These are phyloP conservation scores for Petrea volubilis DNA, from an alignment of 257 asterid genomes.

Conservation along the genomic window DNA sequence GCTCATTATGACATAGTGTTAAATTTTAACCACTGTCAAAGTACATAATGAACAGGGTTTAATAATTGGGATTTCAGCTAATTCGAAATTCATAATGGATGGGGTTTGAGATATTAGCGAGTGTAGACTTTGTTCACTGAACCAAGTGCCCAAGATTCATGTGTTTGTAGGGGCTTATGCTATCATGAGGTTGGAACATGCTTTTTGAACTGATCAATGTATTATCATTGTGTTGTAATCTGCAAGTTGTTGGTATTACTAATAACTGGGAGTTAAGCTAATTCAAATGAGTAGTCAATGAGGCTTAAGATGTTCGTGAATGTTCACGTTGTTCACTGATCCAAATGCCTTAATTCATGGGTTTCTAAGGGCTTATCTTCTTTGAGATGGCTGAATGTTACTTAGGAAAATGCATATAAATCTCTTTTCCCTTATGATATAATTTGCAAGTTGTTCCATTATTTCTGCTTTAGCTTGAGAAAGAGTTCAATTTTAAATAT, in stretches of 20 bases:
- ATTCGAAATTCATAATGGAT: background rate
- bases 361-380: no score
- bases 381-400: no score
- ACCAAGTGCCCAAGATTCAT: background rate
- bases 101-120: background rate
- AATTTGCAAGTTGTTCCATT: constrained; percentile 5
- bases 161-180: background rate
- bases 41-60: background rate
- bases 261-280: background rate
- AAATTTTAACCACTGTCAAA: background rate
- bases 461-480: constrained; percentile 13
- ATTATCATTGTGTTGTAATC: background rate
- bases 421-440: background rate
- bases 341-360: no score
- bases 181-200: background rate
- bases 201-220: constrained; percentile 12
- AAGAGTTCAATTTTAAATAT: background rate
- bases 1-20: background rate
- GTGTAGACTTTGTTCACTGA: background rate
- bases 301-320: background rate
- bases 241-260: background rate
- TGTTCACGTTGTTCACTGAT: background rate
- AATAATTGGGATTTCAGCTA: background rate
- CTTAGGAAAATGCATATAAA: no score
- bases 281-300: background rate